Percentiles rank a stretch among this genome's conserved stretches.
phyloP scores from a whole-genome alignment of 2,329 filamentous ascomycete species.

The Cercospora sesami region DNA sequence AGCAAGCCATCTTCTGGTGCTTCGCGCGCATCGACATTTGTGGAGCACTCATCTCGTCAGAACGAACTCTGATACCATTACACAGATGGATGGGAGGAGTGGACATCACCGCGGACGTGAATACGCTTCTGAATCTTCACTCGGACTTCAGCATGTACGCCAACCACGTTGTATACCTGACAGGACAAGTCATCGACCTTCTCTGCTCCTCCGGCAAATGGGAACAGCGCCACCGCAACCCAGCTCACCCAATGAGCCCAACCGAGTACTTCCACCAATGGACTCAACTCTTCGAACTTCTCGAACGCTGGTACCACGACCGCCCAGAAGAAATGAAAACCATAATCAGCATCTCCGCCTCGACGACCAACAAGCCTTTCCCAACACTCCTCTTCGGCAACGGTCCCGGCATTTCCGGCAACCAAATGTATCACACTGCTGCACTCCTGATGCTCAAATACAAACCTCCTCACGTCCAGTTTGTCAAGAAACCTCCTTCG shows the following conservation, averaged over 20 bases:
- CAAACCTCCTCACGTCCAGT: constrained; percentile 43
- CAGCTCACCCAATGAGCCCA: constrained; percentile 28
- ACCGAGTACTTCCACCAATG: constrained; percentile 37
- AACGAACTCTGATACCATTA: constrained; percentile 52
- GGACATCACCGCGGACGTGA: constrained; percentile 41
- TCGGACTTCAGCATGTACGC: constrained; percentile 56
- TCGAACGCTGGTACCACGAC: constrained; percentile 38
- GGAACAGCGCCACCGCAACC: constrained; percentile 31
- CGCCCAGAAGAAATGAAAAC: constrained; percentile 39
- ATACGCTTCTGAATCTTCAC: constrained; percentile 40
- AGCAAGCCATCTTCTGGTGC: constrained; percentile 60
- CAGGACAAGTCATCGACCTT: constrained; percentile 47
- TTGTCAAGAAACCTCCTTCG: constrained; percentile 40
- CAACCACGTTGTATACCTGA: constrained; percentile 61
- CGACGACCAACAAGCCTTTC: constrained; percentile 32
- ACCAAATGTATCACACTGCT: constrained; percentile 59
- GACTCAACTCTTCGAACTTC: constrained; percentile 37
- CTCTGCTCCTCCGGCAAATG: constrained; percentile 36
- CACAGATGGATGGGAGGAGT: constrained; percentile 51
- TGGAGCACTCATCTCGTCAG: constrained; percentile 56
- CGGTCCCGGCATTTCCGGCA: constrained; percentile 48
- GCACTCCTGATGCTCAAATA: constrained; percentile 55
- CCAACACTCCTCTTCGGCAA: constrained; percentile 51
- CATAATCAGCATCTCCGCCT: constrained; percentile 37
- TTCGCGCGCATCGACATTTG: constrained; percentile 61